These are phyloP conservation scores for Zygoascus bituminiphila DNA, from an alignment of 805 yeast genomes.

Conservation along the genomic window DNA sequence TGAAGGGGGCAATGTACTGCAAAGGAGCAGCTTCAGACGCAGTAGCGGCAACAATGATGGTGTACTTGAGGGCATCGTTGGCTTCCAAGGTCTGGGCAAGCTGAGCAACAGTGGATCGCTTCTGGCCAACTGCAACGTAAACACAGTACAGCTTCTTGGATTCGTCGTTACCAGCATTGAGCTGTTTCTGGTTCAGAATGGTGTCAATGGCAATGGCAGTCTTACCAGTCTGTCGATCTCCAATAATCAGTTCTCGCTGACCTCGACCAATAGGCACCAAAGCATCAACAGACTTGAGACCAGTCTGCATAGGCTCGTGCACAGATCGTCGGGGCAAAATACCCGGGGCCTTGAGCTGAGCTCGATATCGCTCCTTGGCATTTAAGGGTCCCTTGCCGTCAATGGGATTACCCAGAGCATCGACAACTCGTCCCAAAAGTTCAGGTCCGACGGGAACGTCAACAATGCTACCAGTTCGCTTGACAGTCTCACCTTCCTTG, in stretches of 20 bases:
- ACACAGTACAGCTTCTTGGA: conserved; percentile 98
- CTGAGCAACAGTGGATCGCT: conserved; percentile 99
- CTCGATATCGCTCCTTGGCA: conserved; percentile 78
- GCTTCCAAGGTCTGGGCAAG: conserved; percentile 98
- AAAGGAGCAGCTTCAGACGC: conserved; percentile 99
- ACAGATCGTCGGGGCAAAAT: conserved; percentile 98
- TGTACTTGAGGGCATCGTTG: conserved; percentile 94
- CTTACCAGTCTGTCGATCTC: conserved; percentile 99
- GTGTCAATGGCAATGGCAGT: conserved; percentile 98
- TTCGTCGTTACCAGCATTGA: conserved; percentile 95
- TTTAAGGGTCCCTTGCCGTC: conserved; percentile 99
- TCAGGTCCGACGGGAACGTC: conserved; percentile 99
- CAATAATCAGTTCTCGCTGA: conserved; percentile 99
- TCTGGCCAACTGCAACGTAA: conserved; percentile 99
- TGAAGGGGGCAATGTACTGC: conserved; percentile 99
- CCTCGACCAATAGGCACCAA: conserved; percentile 99
- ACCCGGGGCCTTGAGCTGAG: conserved; percentile 99
- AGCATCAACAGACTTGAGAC: conserved; percentile 98
- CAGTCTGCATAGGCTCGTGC: conserved; percentile 99
- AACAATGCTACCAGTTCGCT: conserved; percentile 99
- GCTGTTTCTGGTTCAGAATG: conserved; percentile 97
- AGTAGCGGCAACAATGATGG: conserved; percentile 98
- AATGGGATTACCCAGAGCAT: conserved; percentile 98
- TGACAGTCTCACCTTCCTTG: conserved; percentile 99
- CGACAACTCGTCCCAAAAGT: conserved; percentile 98